These are phyloP conservation scores for Suhomyces canberraensis DNA, from an alignment of 805 yeast species.

Conservation along the genomic window DNA sequence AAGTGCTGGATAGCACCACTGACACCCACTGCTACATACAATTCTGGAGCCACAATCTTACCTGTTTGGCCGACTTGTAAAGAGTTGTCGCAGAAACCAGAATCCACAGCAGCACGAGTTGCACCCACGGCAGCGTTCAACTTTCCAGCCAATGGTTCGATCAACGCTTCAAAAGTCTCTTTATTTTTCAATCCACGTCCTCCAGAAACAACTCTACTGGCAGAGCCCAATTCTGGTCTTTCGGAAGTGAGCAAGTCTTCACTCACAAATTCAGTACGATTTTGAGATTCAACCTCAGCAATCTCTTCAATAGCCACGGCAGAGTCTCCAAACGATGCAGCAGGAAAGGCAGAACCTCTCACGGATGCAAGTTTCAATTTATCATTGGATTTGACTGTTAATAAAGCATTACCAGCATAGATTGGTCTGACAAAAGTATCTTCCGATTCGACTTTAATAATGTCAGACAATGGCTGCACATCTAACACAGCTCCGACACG, in stretches of 20 bases:
- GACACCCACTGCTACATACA: conserved; percentile 89
- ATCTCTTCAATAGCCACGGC: conserved; percentile 48
- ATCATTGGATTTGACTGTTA: conserved; percentile 75
- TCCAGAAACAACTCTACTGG: conserved; percentile 79
- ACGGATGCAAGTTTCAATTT: conserved; percentile 66
- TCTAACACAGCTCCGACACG: conserved; percentile 83
- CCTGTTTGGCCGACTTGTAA: conserved; percentile 98
- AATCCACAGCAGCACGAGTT: conserved; percentile 95
- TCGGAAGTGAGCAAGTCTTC: conserved; percentile 74
- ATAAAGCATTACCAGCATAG: conserved; percentile 91
- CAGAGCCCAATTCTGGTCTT: conserved; percentile 88
- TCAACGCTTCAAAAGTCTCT: conserved; percentile 73
- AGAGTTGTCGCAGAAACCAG: conserved; percentile 94
- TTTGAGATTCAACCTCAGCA: conserved; percentile 15
- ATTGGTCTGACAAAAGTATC: conserved; percentile 88
- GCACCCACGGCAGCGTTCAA: conserved; percentile 95
- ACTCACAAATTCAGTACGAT: conserved; percentile 58
- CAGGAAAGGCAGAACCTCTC: conserved; percentile 78
- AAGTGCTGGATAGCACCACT: conserved; percentile 98
- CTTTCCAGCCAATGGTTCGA: conserved; percentile 81
- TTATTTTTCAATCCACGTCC: conserved; percentile 92
- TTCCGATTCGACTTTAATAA: conserved; percentile 60
- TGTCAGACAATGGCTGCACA: conserved; percentile 83
- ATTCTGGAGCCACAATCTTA: conserved; percentile 94
- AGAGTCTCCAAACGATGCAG: conserved; percentile 34